Evolutionary conservation across 345 rosid species (phyloP).

Genomic region (Sonneratia alba): DNA sequence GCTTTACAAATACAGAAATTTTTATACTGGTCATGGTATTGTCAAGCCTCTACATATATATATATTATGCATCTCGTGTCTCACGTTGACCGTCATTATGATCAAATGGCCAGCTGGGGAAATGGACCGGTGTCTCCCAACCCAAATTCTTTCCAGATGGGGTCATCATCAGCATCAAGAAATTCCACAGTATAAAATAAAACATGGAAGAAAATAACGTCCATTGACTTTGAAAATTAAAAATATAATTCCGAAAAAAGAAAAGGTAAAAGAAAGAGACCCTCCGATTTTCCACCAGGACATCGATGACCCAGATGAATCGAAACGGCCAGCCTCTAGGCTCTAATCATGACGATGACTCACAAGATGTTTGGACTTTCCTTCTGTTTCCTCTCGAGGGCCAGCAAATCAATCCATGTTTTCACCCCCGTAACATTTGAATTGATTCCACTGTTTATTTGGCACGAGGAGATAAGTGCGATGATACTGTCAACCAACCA

Average conservation of each 20-base stretch:
- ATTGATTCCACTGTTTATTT: background rate
- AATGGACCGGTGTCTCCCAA: background rate
- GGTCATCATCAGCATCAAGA: background rate
- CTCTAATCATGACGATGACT: background rate
- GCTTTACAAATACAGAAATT: too few species aligned
- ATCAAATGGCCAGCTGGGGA: background rate
- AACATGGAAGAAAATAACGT: too few species aligned
- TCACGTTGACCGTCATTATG: background rate
- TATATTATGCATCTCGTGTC: background rate
- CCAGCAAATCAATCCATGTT: background rate
- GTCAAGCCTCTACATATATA: background rate
- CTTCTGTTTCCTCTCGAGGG: background rate
- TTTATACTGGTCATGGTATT: background rate
- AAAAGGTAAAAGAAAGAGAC: background rate
- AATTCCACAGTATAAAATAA: background rate
- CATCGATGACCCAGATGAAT: background rate
- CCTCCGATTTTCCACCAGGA: background rate
- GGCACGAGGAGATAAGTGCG: conserved; percentile 14
- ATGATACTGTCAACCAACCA: too few species aligned
- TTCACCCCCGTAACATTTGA: too few species aligned
- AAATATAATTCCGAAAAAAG: too few species aligned
- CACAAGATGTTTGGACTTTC: background rate
- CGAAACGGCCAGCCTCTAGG: background rate
- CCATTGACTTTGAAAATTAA: too few species aligned
- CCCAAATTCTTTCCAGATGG: background rate